Percentiles rank a stretch among this genome's conserved stretches.
Conservation (phyloP, 1,139 yeast species). For the Wickerhamomyces sp. region DNA sequence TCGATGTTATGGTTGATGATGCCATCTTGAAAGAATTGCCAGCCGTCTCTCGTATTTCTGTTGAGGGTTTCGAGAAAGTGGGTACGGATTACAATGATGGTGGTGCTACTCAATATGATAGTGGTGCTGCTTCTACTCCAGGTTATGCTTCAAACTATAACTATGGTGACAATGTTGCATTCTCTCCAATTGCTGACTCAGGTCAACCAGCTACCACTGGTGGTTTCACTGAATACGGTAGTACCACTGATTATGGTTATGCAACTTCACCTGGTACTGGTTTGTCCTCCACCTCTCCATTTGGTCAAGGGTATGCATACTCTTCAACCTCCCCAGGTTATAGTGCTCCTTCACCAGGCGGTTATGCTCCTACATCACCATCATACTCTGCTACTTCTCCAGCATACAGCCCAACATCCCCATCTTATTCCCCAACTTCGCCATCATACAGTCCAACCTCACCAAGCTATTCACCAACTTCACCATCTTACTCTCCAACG, state of each 20-base stretch:
- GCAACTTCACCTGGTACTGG: conserved; percentile 56
- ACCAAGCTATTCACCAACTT: conserved; percentile 69
- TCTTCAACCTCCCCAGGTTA: conserved; percentile 53
- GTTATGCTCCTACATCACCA: conserved; percentile 71
- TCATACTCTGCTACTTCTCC: conserved; percentile 72
- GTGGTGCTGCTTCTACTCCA: conserved; percentile 74
- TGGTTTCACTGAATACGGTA: conserved; percentile 91
- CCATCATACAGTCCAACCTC: conserved; percentile 70
- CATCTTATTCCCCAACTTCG: conserved; percentile 55
- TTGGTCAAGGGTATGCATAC: conserved; percentile 43
- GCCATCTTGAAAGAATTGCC: conserved; percentile 58
- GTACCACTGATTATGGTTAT: conserved; percentile 52
- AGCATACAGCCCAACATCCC: conserved; percentile 68
- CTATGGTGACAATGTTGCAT: conserved; percentile 79
- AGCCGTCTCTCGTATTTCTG: conserved; percentile 24
- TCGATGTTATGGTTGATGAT: conserved; percentile 94
- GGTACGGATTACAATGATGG: conserved; percentile 59
- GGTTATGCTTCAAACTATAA: conserved; percentile 68
- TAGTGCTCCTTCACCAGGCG: conserved; percentile 7
- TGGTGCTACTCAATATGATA: conserved; percentile 92
- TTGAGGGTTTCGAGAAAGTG: conserved; percentile 34
- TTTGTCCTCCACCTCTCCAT: conserved; percentile 50
- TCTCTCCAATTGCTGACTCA: conserved; percentile 91
- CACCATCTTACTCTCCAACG: conserved; percentile 64
- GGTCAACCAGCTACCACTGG: conserved; percentile 77